These are phyloP conservation scores for Chlorella sorokiniana DNA, from an alignment of 139 green algal genomes.

Conservation along the genomic window DNA sequence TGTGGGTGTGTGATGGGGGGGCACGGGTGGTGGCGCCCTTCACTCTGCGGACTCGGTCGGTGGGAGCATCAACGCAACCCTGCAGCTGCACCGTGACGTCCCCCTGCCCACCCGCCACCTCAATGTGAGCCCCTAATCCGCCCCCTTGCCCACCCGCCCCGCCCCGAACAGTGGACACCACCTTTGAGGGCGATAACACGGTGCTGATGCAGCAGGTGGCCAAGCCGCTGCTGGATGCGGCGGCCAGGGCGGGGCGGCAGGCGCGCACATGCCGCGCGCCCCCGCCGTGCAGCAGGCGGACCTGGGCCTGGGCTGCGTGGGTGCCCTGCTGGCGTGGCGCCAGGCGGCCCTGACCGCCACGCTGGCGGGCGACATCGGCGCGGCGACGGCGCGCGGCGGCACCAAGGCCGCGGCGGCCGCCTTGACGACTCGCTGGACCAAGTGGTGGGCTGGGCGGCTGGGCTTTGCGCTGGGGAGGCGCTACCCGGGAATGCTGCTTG, in stretches of 20 bases:
- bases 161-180: conserved; percentile 73
- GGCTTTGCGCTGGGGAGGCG: no score
- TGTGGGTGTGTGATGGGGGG: neutral
- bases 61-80: neutral
- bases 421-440: conserved; percentile 71
- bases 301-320: conserved; percentile 14
- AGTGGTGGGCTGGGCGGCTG: conserved; percentile 45
- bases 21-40: neutral
- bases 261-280: neutral
- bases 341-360: conserved; percentile 40
- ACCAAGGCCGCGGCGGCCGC: conserved; percentile 44
- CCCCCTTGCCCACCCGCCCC: no score
- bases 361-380: conserved; percentile 52
- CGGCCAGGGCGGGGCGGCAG: conserved; percentile 17
- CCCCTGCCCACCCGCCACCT: no score
- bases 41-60: neutral
- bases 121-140: no score
- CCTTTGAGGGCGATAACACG: conserved; percentile 95
- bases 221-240: conserved; percentile 48
- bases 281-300: neutral
- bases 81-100: no score
- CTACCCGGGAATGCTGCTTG: no score
- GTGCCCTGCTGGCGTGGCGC: conserved; percentile 57
- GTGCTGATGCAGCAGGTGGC: conserved; percentile 86
- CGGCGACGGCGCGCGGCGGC: conserved; percentile 42